A percentile compares a stretch with the other conserved stretches of the same genome.
Evolutionary conservation across 768 basidiomycete genomes (phyloP).

Genomic region (Auriscalpium orientale): DNA sequence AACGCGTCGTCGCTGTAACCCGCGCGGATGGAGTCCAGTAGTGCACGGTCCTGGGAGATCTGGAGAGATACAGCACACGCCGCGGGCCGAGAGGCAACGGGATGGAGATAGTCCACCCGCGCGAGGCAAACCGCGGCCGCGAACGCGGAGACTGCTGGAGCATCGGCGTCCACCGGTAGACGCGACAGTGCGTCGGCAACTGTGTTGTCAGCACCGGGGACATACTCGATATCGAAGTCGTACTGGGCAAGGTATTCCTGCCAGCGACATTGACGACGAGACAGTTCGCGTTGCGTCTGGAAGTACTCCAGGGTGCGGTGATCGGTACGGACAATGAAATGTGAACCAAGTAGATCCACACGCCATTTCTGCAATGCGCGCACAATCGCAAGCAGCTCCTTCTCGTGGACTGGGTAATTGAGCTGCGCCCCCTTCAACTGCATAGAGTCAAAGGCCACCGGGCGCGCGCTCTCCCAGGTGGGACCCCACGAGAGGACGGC

Average conservation of each 20-base stretch:
- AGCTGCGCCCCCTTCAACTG: slow-evolving; percentile 23
- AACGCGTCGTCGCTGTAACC: slow-evolving; percentile 12
- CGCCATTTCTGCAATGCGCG: slow-evolving; percentile 21
- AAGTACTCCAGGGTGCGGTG: slow-evolving; percentile 27
- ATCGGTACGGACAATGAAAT: slow-evolving; percentile 27
- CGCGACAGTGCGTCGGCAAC: slow-evolving; percentile 15
- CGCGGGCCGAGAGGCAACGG: not conserved
- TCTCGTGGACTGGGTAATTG: slow-evolving; percentile 33
- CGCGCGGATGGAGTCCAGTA: not conserved
- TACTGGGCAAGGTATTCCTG: slow-evolving; percentile 9
- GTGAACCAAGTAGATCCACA: slow-evolving; percentile 15
- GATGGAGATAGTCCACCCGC: not conserved
- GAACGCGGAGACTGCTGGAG: no score
- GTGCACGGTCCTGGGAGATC: slow-evolving; percentile 15
- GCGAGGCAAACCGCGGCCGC: not conserved
- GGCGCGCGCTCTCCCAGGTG: slow-evolving; percentile 25
- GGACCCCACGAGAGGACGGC: slow-evolving; percentile 3
- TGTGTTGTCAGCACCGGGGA: slow-evolving; percentile 12
- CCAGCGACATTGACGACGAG: slow-evolving; percentile 12
- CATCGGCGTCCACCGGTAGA: not conserved
- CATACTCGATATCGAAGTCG: slow-evolving; percentile 10
- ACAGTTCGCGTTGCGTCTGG: not conserved
- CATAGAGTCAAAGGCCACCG: slow-evolving; percentile 26
- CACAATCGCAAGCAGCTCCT: slow-evolving; percentile 32
- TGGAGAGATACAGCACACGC: slow-evolving; percentile 12